phyloP scores from a whole-genome alignment of 1,284 basidiomycete species.

The Trametes polyzona region DNA sequence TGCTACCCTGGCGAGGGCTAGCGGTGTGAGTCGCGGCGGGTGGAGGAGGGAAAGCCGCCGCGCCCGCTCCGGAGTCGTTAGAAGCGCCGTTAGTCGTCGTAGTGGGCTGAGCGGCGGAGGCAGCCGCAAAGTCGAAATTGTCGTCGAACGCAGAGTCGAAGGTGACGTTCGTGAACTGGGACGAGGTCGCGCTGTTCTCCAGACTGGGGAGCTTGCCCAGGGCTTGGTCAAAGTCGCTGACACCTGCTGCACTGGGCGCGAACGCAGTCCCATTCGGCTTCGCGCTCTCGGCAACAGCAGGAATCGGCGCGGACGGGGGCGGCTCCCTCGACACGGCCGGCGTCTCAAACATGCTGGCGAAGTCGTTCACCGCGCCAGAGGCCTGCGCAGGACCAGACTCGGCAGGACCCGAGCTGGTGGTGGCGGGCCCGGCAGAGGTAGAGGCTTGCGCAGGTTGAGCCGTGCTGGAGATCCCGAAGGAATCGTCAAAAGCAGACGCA shows the following conservation, averaged over 20 bases:
- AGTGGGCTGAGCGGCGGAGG: constrained; percentile 40
- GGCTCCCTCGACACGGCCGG: constrained; percentile 18
- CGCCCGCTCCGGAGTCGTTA: background rate
- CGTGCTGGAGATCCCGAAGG: constrained; percentile 54
- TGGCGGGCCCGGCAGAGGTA: background rate
- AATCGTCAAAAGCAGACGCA: constrained; percentile 58
- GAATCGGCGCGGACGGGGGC: constrained; percentile 18
- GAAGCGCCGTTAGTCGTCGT: constrained; percentile 17
- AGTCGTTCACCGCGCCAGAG: constrained; percentile 5
- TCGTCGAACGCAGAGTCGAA: constrained; percentile 43
- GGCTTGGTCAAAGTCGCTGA: constrained; percentile 76
- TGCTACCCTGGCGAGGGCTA: constrained; percentile 3
- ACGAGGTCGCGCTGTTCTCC: constrained; percentile 38
- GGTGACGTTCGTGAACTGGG: constrained; percentile 46
- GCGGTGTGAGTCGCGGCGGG: constrained; percentile 12
- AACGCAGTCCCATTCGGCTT: constrained; percentile 31
- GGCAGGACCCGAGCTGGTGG: background rate
- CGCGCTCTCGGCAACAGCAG: constrained; percentile 17
- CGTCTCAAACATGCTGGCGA: constrained; percentile 27
- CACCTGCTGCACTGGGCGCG: constrained; percentile 43
- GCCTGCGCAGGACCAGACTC: background rate
- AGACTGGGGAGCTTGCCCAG: constrained; percentile 57
- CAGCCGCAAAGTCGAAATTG: constrained; percentile 80
- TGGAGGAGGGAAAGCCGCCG: constrained; percentile 25
- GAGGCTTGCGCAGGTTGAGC: constrained; percentile 5